Conservation (phyloP, 805 yeast species). For the Saccharomycopsis sp. region DNA sequence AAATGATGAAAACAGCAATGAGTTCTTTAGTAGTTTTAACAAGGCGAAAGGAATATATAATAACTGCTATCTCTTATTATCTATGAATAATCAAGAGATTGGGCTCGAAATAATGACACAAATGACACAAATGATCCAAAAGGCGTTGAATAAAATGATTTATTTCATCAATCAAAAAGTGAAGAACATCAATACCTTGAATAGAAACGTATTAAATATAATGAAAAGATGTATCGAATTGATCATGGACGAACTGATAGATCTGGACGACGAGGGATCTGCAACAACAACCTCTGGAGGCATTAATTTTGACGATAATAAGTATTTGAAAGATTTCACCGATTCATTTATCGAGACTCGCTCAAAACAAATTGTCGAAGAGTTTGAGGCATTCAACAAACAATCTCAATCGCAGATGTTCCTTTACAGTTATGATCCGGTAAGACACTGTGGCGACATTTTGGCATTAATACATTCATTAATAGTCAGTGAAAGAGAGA, state of each 20-base stretch:
- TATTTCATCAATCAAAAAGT: slow-evolving; percentile 30
- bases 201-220: slow-evolving; percentile 8
- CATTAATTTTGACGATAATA: slow-evolving; percentile 28
- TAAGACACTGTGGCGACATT: slow-evolving; percentile 77
- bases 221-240: slow-evolving; percentile 6
- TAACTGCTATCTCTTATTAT: slow-evolving; percentile 63
- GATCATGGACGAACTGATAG: slow-evolving; percentile 4
- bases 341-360: slow-evolving; percentile 63
- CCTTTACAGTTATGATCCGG: slow-evolving; percentile 70
- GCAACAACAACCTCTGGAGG: slow-evolving; percentile 21
- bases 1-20: slow-evolving; percentile 33
- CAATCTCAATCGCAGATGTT: slow-evolving; percentile 41
- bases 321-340: slow-evolving; percentile 51
- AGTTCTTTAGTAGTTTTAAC: slow-evolving; percentile 52
- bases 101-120: slow-evolving; percentile 61
- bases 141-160: slow-evolving; percentile 50
- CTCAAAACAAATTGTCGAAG: slow-evolving; percentile 55
- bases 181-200: slow-evolving; percentile 23
- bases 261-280: slow-evolving; percentile 3
- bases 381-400: slow-evolving; percentile 35
- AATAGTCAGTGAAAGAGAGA: slow-evolving; percentile 81
- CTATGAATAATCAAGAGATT: slow-evolving; percentile 58
- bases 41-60: slow-evolving; percentile 60
- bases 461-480: slow-evolving; percentile 83
- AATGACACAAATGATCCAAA: slow-evolving; percentile 44